Evolutionary conservation across 2,329 filamentous ascomycete genomes (phyloP).

Genomic region (Ascomycota sp.): DNA sequence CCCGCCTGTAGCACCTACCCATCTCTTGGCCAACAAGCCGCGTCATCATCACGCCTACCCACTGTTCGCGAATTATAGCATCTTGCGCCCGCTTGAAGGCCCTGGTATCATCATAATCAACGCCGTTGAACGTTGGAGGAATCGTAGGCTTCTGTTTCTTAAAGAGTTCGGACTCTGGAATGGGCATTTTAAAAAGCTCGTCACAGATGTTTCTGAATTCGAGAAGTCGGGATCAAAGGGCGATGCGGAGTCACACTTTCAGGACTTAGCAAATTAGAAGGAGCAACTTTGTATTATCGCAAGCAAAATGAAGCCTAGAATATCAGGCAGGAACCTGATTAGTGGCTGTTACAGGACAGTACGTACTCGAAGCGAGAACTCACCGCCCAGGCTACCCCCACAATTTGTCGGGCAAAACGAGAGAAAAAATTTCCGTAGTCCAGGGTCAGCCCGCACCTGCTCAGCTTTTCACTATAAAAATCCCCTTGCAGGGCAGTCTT

Average conservation of each 20-base stretch:
- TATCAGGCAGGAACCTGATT: constrained; percentile 8
- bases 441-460: not conserved
- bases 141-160: constrained; percentile 70
- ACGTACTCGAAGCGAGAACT: constrained; percentile 1
- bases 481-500: not conserved
- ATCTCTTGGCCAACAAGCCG: constrained; percentile 64
- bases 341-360: not conserved
- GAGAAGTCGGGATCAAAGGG: too few relatives aligned
- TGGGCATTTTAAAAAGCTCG: constrained; percentile 39
- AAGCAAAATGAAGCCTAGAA: constrained; percentile 6
- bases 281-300: too few relatives aligned
- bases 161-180: constrained; percentile 64
- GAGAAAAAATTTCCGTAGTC: constrained; percentile 5
- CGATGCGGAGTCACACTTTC: too few relatives aligned
- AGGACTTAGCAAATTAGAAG: too few relatives aligned
- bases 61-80: constrained; percentile 66
- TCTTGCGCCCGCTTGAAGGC: constrained; percentile 69
- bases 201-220: too few relatives aligned
- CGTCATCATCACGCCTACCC: constrained; percentile 80
- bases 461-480: not conserved
- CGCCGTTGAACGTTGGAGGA: constrained; percentile 64
- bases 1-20: constrained; percentile 65
- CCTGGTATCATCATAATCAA: constrained; percentile 69
- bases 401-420: constrained; percentile 11
- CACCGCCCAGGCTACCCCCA: constrained; percentile 17